Percentiles rank a stretch among this genome's conserved stretches.
phyloP scores from a whole-genome alignment of 2,329 filamentous ascomycete species.

The Fusarium brachygibbosum region DNA sequence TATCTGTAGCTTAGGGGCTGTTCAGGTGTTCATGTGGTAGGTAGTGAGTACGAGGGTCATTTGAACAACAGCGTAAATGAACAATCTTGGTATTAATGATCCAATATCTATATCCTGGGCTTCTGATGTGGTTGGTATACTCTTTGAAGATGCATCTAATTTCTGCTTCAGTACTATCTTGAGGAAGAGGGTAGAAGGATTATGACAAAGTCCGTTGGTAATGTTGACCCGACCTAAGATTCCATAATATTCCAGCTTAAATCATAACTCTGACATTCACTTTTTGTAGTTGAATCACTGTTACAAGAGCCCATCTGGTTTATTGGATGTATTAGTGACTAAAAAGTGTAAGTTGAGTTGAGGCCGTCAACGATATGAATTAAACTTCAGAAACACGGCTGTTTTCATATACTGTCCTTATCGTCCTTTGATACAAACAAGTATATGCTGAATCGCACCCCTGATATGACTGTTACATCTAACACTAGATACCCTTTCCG shows the following conservation, averaged over 20 bases:
- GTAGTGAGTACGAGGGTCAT: not conserved
- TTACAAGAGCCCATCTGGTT: not conserved
- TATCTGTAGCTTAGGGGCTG: not conserved
- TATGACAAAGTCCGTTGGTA: not conserved
- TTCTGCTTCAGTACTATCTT: not conserved
- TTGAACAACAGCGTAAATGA: not conserved
- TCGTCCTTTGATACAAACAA: not conserved
- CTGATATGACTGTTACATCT: not conserved
- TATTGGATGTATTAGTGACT: not conserved
- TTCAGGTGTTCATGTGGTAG: not conserved
- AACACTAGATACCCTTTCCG: slow-evolving; percentile 16
- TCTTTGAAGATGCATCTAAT: not conserved
- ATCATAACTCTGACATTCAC: not conserved
- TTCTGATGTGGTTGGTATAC: not conserved
- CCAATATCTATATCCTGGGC: not conserved
- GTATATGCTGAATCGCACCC: not conserved
- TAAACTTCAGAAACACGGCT: not conserved
- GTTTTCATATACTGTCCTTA: not conserved
- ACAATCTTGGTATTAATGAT: not conserved
- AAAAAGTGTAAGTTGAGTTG: not conserved
- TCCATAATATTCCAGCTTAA: not conserved
- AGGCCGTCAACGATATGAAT: not conserved
- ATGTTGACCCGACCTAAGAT: not conserved
- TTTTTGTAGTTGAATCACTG: not conserved
- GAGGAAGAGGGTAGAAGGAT: not conserved